Evolutionary conservation across 305 asterid species (phyloP).

Genomic region (Solanum aculeatissimum): DNA sequence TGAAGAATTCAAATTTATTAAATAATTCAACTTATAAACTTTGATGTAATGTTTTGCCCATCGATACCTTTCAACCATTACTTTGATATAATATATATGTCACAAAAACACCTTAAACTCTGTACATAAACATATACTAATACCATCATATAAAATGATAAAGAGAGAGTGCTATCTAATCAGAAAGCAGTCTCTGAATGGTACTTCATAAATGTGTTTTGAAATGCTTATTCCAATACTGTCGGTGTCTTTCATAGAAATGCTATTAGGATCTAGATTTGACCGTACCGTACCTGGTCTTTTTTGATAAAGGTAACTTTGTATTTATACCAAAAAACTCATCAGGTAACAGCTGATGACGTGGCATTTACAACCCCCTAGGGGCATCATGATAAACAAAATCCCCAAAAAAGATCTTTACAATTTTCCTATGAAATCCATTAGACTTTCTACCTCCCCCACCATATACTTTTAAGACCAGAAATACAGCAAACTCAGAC

Average conservation of each 20-base stretch:
- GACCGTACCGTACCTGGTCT: no score
- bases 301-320: no score
- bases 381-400: no score
- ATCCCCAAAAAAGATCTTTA: no score
- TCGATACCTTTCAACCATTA: background rate
- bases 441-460: no score
- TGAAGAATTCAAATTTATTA: background rate
- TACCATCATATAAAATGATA: background rate
- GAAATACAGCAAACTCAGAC: no score
- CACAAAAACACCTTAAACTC: background rate
- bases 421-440: no score
- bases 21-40: background rate
- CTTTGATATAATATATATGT: background rate
- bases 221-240: background rate
- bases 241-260: background rate
- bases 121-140: background rate
- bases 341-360: no score
- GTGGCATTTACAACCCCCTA: no score
- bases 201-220: background rate
- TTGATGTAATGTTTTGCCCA: background rate
- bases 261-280: background rate
- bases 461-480: no score
- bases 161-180: background rate
- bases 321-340: no score
- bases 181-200: background rate